Base-by-base conservation (phyloP, 2,329 filamentous ascomycete species). In the Fusarium incarnatum region DNA sequence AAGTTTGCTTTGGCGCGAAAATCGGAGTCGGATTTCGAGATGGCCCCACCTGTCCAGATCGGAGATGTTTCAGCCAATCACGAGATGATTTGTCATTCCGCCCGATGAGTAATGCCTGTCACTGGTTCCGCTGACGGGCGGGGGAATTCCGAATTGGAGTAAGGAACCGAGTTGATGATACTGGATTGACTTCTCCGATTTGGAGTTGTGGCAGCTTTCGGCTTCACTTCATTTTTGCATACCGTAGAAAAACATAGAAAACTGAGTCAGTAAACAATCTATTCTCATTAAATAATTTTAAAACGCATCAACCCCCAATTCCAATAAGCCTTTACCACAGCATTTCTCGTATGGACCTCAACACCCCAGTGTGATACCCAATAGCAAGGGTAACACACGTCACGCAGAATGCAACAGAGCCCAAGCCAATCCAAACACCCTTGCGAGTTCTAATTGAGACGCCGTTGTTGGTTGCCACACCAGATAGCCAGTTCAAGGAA, bases 381-480 rank as follows among this genome's bases (percentile, higher is more conserved):
- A 37, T 37, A 6, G 34, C 18, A 25, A 46, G 3, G 0, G 16
- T 20, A 8, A 55, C 9, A 18, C 40, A 27, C 4, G 27, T 16
- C 6, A 55, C 8, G 11, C 11, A 32, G 2, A 46, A 8, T 4
- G 8, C 20, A 2, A 20, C 8, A 20, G 18, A 15, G 0, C 27
- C 40, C 20, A 55, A 3, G 16, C 16, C 11, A 1, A 16, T n/a
- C 11, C 41, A 25, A 6, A 55, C 2, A 1, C 40, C 20, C 5
- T 46, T 46, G 2, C 27, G 6, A 9, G 27, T n/a, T 2, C n/a
- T 32, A 5, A n/a, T 16, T 1, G 16, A 8, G 6, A 40, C 3
- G 3, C 16, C 28, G 8, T 46, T 34, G 2, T 11, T 34, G 11
- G 13, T 7, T 1, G 16, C n/a, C 0, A 32, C 8, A 3, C 22